These are phyloP conservation scores for Neolentinus lepideus DNA, from an alignment of 1,284 basidiomycete species.

Conservation along the genomic window DNA sequence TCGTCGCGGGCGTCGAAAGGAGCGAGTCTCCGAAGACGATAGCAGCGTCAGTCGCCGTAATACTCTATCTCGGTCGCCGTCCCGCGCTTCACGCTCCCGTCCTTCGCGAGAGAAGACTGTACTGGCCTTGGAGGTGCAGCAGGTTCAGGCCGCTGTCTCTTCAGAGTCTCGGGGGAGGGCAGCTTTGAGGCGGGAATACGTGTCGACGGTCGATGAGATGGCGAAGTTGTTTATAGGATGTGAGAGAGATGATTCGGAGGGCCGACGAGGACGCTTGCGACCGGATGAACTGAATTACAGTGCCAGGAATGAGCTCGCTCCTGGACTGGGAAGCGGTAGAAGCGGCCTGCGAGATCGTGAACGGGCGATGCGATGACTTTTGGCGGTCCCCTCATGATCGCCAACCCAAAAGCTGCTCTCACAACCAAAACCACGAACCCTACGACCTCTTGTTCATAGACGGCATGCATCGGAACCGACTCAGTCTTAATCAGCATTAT, in stretches of 20 bases:
- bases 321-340: not conserved
- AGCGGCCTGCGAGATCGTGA: not conserved
- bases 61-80: not conserved
- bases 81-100: not conserved
- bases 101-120: not conserved
- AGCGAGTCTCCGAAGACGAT: not conserved
- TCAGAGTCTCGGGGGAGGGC: not conserved
- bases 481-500: not conserved
- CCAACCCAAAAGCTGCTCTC: not conserved
- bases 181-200: not conserved
- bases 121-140: not conserved
- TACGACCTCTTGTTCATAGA: not conserved
- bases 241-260: not conserved
- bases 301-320: not conserved
- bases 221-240: not conserved
- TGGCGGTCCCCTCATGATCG: not conserved
- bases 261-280: not conserved
- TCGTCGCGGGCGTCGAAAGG: not conserved
- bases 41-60: not conserved
- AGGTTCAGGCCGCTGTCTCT: not conserved
- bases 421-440: not conserved
- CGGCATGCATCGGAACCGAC: not conserved
- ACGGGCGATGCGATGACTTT: not conserved
- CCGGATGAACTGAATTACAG: not conserved
- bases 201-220: not conserved